Conservation (phyloP, 495 filamentous ascomycete species). For the Aspergillus mulundensis region DNA sequence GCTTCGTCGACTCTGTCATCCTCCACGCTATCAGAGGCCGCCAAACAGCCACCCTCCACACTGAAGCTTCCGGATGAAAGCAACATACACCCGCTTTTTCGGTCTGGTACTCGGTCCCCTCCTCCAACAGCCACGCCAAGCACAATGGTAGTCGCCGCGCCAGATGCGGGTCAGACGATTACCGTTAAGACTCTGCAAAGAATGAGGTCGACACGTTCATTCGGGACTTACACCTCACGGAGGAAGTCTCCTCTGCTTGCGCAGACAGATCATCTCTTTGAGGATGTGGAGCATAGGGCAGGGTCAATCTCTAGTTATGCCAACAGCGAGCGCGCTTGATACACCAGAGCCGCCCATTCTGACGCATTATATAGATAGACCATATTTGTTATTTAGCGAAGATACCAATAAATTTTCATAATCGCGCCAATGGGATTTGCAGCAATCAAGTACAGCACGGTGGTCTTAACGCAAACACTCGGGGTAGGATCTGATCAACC, state of each 20-base stretch:
- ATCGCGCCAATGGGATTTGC: background rate
- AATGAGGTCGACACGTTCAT: slow-evolving; percentile 63
- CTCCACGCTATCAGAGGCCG: slow-evolving; percentile 19
- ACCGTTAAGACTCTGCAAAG: slow-evolving; percentile 56
- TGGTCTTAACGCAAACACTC: background rate
- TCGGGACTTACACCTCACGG: slow-evolving; percentile 30
- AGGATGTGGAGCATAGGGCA: background rate
- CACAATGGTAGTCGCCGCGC: slow-evolving; percentile 67
- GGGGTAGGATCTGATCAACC: no score
- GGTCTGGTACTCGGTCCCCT: slow-evolving; percentile 66
- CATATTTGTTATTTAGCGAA: background rate
- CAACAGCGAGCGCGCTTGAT: background rate
- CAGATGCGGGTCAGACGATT: slow-evolving; percentile 64
- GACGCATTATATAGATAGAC: background rate
- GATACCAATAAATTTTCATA: background rate
- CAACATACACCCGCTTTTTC: slow-evolving; percentile 83
- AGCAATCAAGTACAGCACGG: background rate
- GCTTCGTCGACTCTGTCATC: slow-evolving; percentile 15
- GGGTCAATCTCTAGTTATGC: background rate
- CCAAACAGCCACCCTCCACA: slow-evolving; percentile 13
- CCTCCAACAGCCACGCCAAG: slow-evolving; percentile 64
- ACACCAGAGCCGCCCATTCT: background rate
- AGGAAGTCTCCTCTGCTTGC: slow-evolving; percentile 26
- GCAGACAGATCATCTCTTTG: slow-evolving; percentile 10
- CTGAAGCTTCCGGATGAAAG: slow-evolving; percentile 49